Percentiles rank a stretch among this genome's conserved stretches.
phyloP scores from a whole-genome alignment of 1,284 basidiomycete genomes.

The Ustilago loliicola region DNA sequence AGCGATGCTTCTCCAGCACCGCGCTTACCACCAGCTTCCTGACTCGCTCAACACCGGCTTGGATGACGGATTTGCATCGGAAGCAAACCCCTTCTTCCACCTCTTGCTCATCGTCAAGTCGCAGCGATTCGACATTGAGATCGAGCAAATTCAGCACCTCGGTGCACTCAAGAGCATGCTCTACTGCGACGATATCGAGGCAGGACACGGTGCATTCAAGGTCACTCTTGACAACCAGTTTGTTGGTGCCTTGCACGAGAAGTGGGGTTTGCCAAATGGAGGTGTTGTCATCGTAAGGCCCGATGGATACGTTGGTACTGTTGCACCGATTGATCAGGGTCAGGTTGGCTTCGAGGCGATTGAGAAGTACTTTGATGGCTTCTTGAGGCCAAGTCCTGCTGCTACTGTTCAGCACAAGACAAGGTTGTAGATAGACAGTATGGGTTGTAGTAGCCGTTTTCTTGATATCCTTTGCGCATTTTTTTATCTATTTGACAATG shows the following conservation, averaged over 20 bases:
- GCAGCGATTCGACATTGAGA: conserved; percentile 65
- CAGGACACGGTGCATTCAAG: conserved; percentile 72
- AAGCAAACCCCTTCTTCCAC: conserved; percentile 69
- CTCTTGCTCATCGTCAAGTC: conserved; percentile 65
- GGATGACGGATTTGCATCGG: conserved; percentile 49
- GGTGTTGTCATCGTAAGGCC: conserved; percentile 79
- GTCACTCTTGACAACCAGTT: conserved; percentile 52
- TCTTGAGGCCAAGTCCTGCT: conserved; percentile 32
- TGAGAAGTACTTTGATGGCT: conserved; percentile 74
- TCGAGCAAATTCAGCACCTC: conserved; percentile 60
- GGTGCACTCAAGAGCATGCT: conserved; percentile 72
- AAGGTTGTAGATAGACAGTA: conserved; percentile 14
- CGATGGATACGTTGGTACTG: conserved; percentile 79
- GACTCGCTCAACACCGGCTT: conserved; percentile 62
- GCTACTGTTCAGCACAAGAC: conserved; percentile 6
- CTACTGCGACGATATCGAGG: conserved; percentile 72
- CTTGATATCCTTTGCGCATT: not conserved
- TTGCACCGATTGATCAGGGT: conserved; percentile 75
- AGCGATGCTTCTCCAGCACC: conserved; percentile 42
- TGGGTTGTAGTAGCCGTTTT: not conserved
- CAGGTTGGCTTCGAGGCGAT: conserved; percentile 71
- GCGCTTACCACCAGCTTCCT: conserved; percentile 50
- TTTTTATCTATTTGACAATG: no score
- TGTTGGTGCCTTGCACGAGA: conserved; percentile 72
- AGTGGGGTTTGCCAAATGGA: conserved; percentile 75